These are phyloP conservation scores for Lactarius deliciosus DNA, from an alignment of 768 basidiomycete genomes.

Conservation along the genomic window DNA sequence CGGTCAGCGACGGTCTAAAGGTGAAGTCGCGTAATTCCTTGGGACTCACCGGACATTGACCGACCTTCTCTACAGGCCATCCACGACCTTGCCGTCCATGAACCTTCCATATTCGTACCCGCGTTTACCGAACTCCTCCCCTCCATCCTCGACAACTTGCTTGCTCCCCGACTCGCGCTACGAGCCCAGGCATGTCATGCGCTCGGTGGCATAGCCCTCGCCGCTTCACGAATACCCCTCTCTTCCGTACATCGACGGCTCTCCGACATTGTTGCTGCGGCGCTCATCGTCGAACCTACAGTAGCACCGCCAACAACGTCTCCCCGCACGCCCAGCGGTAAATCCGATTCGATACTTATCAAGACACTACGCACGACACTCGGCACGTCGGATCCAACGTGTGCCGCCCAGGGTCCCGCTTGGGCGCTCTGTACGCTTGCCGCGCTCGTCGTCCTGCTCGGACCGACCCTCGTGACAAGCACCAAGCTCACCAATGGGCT, in stretches of 20 bases:
- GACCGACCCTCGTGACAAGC: conserved; percentile 51
- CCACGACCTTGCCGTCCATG: conserved; percentile 62
- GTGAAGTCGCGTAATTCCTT: conserved; percentile 38
- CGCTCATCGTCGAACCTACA: conserved; percentile 45
- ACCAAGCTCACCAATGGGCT: conserved; percentile 46
- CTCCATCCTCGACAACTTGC: conserved; percentile 59
- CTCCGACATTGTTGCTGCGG: conserved; percentile 47
- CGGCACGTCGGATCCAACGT: conserved; percentile 49
- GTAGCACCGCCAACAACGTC: conserved; percentile 35
- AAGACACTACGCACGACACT: conserved; percentile 69
- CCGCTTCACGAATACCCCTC: conserved; percentile 47
- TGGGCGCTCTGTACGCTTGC: conserved; percentile 74
- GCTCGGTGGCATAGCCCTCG: conserved; percentile 65
- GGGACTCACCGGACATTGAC: conserved; percentile 2
- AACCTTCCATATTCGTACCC: conserved; percentile 67
- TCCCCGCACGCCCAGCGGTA: conserved; percentile 32
- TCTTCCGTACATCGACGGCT: conserved; percentile 53
- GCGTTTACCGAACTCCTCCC: conserved; percentile 61
- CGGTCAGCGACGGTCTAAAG: conserved; percentile 74
- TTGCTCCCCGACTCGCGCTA: conserved; percentile 62
- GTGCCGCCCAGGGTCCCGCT: conserved; percentile 72
- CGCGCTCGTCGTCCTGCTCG: conserved; percentile 62
- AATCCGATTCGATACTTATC: conserved; percentile 52
- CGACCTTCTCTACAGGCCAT: conserved; percentile 52
- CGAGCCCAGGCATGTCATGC: conserved; percentile 76